Conservation (phyloP, 768 basidiomycete genomes). For the Albatrellus ellisii region DNA sequence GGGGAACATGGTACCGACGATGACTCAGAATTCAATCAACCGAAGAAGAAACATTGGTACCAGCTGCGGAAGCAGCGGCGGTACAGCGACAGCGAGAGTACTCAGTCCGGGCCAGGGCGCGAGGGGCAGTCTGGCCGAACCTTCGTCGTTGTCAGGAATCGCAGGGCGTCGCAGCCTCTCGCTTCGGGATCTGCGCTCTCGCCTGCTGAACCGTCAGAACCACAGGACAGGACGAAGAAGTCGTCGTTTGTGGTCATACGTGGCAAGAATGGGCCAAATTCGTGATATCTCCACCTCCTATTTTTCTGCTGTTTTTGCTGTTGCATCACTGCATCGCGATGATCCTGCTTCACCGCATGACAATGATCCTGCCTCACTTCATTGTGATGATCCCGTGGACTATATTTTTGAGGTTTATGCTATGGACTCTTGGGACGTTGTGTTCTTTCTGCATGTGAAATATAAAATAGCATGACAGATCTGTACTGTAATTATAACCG, state of each 20-base stretch:
- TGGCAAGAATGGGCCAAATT: constrained; percentile 24
- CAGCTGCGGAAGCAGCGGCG: constrained; percentile 12
- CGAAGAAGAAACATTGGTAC: constrained; percentile 13
- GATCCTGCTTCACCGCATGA: no score
- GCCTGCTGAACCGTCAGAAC: not conserved
- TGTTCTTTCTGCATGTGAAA: constrained; percentile 1
- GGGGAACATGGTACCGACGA: constrained; percentile 11
- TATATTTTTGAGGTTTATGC: not conserved
- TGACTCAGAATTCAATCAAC: constrained; percentile 4
- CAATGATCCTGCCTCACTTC: not conserved
- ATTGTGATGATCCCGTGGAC: not conserved
- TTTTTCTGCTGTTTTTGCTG: no score
- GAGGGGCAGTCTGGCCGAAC: constrained; percentile 17
- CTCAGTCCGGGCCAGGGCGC: not conserved
- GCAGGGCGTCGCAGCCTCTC: constrained; percentile 4
- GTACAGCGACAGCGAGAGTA: constrained; percentile 9
- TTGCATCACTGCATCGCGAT: not conserved
- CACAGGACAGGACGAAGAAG: not conserved
- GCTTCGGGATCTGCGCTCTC: not conserved
- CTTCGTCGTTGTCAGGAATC: constrained; percentile 22
- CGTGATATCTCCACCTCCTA: not conserved
- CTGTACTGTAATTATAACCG: constrained; percentile 18
- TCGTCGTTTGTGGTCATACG: constrained; percentile 52
- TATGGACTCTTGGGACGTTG: not conserved
- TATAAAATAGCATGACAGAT: not conserved